Percentiles rank a stretch among this genome's conserved stretches.
These are phyloP conservation scores for Arthrobotrys iridis DNA, from an alignment of 2,329 filamentous ascomycete genomes.

Conservation along the genomic window DNA sequence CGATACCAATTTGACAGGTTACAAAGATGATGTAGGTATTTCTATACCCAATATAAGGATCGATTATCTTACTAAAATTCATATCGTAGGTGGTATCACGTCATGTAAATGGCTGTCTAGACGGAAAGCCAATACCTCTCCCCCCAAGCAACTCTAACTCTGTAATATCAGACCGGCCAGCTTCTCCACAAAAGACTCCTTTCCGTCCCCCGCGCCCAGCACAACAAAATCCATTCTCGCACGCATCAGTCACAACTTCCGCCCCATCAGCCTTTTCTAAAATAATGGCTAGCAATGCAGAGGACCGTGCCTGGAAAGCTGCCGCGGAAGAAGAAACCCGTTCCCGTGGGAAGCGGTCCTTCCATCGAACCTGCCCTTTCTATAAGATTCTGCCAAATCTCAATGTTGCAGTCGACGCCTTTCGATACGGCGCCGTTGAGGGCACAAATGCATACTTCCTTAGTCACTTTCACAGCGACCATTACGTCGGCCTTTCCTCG, in stretches of 20 bases:
- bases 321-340: conserved; percentile 82
- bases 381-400: conserved; percentile 98
- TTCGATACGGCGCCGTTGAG: conserved; percentile 91
- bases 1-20: conserved; percentile 53
- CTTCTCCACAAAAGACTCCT: conserved; percentile 45
- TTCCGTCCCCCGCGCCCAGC: conserved; percentile 46
- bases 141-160: conserved; percentile 59
- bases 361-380: conserved; percentile 91
- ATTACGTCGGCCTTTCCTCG: conserved; percentile 89
- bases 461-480: conserved; percentile 97
- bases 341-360: conserved; percentile 67
- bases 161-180: conserved; percentile 57
- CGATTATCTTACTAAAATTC: conserved; percentile 67
- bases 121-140: conserved; percentile 76
- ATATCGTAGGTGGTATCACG: conserved; percentile 74
- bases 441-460: conserved; percentile 95
- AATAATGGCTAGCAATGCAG: conserved; percentile 90
- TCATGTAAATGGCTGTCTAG: conserved; percentile 93
- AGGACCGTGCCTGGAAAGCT: conserved; percentile 87
- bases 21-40: conserved; percentile 58
- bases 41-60: too few species aligned
- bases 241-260: conserved; percentile 55
- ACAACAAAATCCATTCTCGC: conserved; percentile 34
- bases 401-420: conserved; percentile 92
- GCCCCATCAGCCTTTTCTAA: conserved; percentile 82